Base-by-base conservation (phyloP, 2,329 filamentous ascomycete genomes). In the Hysterium pulicare region DNA sequence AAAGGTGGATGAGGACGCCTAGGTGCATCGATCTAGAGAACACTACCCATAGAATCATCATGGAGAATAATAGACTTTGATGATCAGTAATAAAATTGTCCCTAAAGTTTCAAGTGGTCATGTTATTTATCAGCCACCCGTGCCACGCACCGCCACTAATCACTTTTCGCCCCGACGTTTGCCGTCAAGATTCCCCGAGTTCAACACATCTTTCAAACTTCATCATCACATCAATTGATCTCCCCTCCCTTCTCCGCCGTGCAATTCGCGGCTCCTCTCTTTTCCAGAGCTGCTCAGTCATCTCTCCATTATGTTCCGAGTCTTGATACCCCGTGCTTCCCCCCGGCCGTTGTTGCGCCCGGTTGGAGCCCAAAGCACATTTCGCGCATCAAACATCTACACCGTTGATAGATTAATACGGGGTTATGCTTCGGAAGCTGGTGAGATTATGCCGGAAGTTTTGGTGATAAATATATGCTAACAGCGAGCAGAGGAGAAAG, bases 401-500 rank as follows among this genome's bases (percentile, higher is more conserved):
- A 68, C 75, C 49, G 69, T 77, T 60, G 68, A 70, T 50, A 66
- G 70, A 53, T 70, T 72, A 71, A 73, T 74, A 69, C 77, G 77
- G 68, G 73, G 72, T 49, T 78, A 76, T 61, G 78, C 78, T 37
- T 77, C 73, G 52, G 71, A 77, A 58, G 66, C 77, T 64, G 71
- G 72, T 75, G 56, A 58, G 61, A 56, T 15, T 30, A 54, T 28
- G 16, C 42, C 38, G 47, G 42, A 33, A 58, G 55, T 38, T 48
- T 48, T 33, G 9, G 22, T 17, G 41, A 47, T 45, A 44, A n/a
- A 9, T 53, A 49, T 38, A 40, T 51, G 55, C 68, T 73, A 52
- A 72, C 55, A 46, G 16, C 43, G 22, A 48, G 55, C 69, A 89
- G 89, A 90, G 71, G 89, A 96, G 71, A 94, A 95, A 72, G 93